A percentile compares a stretch with the other conserved stretches of the same genome.
phyloP scores from a whole-genome alignment of 2,329 filamentous ascomycete species.

The Xylariaceae sp. region DNA sequence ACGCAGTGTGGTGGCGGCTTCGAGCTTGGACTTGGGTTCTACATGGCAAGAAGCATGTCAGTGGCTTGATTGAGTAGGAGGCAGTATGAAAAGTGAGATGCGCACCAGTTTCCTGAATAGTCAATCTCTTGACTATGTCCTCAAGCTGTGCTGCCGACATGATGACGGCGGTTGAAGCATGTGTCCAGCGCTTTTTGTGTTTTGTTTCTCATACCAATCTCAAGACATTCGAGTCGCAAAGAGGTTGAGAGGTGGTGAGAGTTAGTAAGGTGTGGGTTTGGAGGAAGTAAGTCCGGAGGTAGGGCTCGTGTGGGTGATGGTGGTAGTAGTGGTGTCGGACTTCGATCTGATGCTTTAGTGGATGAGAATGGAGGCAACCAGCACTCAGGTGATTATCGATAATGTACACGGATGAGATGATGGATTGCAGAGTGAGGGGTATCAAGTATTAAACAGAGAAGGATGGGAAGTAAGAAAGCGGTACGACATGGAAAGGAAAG shows the following conservation, averaged over 20 bases:
- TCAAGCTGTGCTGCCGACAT: conserved; percentile 61
- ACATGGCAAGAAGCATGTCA: conserved; percentile 1
- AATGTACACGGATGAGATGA: no score
- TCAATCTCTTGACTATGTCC: conserved; percentile 59
- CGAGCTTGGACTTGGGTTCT: conserved; percentile 81
- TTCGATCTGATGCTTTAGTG: no score
- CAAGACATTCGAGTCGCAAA: neutral
- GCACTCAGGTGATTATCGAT: no score
- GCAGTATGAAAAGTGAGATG: conserved; percentile 13
- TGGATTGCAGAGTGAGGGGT: conserved; percentile 19
- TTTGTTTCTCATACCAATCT: conserved; percentile 8
- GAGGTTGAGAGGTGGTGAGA: no score
- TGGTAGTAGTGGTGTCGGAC: no score
- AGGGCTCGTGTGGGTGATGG: no score
- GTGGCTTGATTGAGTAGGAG: neutral
- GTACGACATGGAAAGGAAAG: neutral
- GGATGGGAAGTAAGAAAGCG: conserved; percentile 13
- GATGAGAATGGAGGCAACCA: no score
- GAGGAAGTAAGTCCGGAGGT: no score
- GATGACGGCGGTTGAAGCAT: conserved; percentile 44
- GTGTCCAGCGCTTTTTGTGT: conserved; percentile 17
- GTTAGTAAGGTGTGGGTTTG: no score
- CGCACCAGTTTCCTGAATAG: conserved; percentile 53
- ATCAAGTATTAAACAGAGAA: conserved; percentile 23
- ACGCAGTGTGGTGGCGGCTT: conserved; percentile 79